Conservation (phyloP, 805 yeast genomes). For the Candida chilensis region DNA sequence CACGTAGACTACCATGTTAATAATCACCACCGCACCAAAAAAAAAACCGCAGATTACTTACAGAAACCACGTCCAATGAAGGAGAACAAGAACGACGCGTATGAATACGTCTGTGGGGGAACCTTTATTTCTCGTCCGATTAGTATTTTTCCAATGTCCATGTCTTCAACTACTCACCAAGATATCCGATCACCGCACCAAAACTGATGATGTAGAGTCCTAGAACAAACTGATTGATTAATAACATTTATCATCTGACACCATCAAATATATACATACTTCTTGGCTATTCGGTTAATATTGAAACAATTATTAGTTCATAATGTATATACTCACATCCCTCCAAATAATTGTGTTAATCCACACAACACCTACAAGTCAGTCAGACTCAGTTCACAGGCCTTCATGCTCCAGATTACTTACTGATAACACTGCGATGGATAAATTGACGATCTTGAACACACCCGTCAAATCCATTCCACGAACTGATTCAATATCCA, state of each 20-base stretch:
- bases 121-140: constrained; percentile 23
- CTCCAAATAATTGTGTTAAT: constrained; percentile 35
- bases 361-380: constrained; percentile 32
- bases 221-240: constrained; percentile 33
- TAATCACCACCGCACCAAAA: constrained; percentile 1
- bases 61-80: constrained; percentile 48
- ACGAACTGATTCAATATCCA: constrained; percentile 32
- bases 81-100: constrained; percentile 60
- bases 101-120: constrained; percentile 54
- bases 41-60: constrained; percentile 9
- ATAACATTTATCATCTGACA: background rate
- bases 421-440: constrained; percentile 47
- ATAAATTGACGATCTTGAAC: constrained; percentile 42
- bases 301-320: constrained; percentile 11
- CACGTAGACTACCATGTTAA: constrained; percentile 45
- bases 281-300: constrained; percentile 22
- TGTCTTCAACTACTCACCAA: constrained; percentile 38
- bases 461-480: constrained; percentile 34
- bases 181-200: constrained; percentile 42
- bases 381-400: background rate
- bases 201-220: constrained; percentile 50
- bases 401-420: constrained; percentile 16
- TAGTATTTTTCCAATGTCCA: background rate
- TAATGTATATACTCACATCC: background rate
- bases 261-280: constrained; percentile 11